Base-by-base conservation (phyloP, 2,329 filamentous ascomycete genomes). In the Monilinia aucupariae region DNA sequence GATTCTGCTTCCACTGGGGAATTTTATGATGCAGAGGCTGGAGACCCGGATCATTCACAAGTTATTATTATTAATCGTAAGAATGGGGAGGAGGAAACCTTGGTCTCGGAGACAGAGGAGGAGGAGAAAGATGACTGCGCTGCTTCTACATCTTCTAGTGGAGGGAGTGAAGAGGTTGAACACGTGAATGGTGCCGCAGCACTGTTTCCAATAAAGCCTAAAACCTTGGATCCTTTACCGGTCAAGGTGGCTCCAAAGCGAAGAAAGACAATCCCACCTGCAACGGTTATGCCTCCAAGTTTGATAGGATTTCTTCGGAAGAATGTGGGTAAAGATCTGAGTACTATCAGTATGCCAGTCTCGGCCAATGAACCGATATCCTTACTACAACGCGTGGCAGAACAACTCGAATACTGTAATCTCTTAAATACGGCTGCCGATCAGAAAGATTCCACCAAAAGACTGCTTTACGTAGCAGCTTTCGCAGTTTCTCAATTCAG, bases 281-380 rank as follows among this genome's bases (percentile, higher is more conserved):
- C 92, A 8, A 91, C 87, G 34, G 86, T 92, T 17, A 79, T 86
- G 63, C 94, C 94, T 0, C 94, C 94, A 0, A 96, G 91, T 74
- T 79, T 99, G 60, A 96, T 99, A 68, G 90, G 91, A 0, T 96
- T 97, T 74, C 82, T 97, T 39, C 87, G 94, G 69, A 99, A 97
- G 76, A 99, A 99, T 70, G 94, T 97, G 12, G 94, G 94, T 73
- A 99, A 99, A 76, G 94, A 99, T 75, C 80, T 99, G 55, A 96
- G 91, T 65, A 96, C 92, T 3, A 96, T 99, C 68, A 92, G 91
- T 54, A 97, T 97, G 93, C 94, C 94, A 0, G 94, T 97, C 0
- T 96, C 93, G 5, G 88, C 93, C 30, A 99, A 99, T 75, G 94
- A 99, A 74, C 94, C 94, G 0, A 85, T 87, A 1, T 97, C 93